phyloP scores from a whole-genome alignment of 2,329 filamentous ascomycete species.

The Aspergillus tubingensis region DNA sequence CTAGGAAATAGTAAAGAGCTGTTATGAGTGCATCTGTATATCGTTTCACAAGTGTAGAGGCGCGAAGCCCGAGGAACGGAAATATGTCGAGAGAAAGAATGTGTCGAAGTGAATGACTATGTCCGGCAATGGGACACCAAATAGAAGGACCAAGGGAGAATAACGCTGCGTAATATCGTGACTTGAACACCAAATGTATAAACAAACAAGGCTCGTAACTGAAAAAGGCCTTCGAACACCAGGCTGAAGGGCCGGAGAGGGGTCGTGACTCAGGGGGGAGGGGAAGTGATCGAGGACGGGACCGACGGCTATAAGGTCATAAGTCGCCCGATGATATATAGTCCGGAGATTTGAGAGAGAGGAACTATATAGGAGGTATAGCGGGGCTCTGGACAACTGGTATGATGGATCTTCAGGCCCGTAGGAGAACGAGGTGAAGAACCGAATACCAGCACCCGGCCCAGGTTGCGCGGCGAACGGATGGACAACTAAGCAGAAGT shows the following conservation, averaged over 20 bases:
- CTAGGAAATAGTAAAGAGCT: constrained; percentile 41
- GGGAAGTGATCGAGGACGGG: constrained; percentile 13
- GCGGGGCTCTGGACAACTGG: constrained; percentile 28
- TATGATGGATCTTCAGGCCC: constrained; percentile 25
- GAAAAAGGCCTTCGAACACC: constrained; percentile 38
- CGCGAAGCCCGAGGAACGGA: constrained; percentile 20
- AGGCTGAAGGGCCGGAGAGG: constrained; percentile 32
- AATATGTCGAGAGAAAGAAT: constrained; percentile 23
- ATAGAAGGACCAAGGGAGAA: constrained; percentile 10
- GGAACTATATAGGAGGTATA: constrained; percentile 19
- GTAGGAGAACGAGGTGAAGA: constrained; percentile 21
- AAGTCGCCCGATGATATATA: constrained; percentile 16
- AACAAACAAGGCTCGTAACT: constrained; percentile 27
- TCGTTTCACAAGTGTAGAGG: constrained; percentile 32
- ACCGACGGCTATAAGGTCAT: constrained; percentile 31
- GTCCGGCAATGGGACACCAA: constrained; percentile 18
- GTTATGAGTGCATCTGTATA: constrained; percentile 46
- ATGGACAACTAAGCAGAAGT: constrained; percentile 20
- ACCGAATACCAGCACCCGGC: constrained; percentile 29
- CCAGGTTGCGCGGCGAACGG: constrained; percentile 19
- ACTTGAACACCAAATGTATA: constrained; percentile 32
- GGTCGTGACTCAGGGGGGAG: constrained; percentile 35
- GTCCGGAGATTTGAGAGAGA: constrained; percentile 7
- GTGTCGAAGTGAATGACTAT: constrained; percentile 26
- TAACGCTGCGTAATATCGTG: constrained; percentile 47